These are phyloP conservation scores for Mrakia frigida DNA, from an alignment of 768 basidiomycete genomes.

Conservation along the genomic window DNA sequence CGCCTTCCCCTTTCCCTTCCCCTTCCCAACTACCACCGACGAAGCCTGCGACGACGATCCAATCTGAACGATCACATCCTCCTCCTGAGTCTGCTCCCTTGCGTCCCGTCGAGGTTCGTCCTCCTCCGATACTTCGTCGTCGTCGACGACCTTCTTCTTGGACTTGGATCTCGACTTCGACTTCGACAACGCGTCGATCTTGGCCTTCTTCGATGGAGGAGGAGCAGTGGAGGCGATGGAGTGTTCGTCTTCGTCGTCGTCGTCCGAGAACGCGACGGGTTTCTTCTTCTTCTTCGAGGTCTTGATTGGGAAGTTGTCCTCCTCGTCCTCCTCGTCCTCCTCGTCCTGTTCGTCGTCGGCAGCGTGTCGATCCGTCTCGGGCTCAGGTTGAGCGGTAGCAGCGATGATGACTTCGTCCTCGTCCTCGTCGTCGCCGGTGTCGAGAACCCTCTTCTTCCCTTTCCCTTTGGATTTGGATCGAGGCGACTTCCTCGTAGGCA, in stretches of 20 bases:
- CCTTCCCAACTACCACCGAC: neutral
- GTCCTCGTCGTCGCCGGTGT: neutral
- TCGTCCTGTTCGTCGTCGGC: neutral
- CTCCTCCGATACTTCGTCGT: neutral
- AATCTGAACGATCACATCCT: neutral
- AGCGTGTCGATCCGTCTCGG: no score
- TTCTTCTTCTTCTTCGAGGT: neutral
- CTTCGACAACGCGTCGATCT: neutral
- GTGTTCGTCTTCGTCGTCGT: neutral
- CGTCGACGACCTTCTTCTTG: neutral
- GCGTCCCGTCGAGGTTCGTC: neutral
- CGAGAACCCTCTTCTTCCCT: neutral
- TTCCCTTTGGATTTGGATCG: neutral
- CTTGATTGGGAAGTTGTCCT: neutral
- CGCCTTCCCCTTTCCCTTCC: slow-evolving; percentile 1
- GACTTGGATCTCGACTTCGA: no score
- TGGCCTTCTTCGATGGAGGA: neutral
- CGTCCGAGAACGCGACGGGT: neutral
- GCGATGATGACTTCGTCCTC: neutral
- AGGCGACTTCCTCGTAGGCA: neutral
- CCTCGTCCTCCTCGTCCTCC: neutral
- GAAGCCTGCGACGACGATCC: neutral
- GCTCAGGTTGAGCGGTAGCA: neutral
- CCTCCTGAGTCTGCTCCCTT: neutral
- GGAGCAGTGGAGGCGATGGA: neutral